phyloP scores from a whole-genome alignment of 495 filamentous ascomycete species.

The Penicillium subrubescens region DNA sequence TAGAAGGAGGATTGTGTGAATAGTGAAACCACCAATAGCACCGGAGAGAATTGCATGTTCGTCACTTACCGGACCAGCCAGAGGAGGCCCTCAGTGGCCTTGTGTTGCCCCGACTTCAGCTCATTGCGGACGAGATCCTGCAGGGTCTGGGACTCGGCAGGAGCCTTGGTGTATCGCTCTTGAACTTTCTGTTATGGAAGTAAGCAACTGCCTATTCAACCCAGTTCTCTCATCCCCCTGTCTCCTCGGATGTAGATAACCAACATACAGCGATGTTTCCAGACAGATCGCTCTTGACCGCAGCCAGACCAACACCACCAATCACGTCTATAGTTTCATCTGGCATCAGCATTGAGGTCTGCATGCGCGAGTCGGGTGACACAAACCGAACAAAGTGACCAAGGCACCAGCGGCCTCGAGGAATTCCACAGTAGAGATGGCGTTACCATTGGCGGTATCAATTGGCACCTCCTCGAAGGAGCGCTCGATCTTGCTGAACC shows the following conservation, averaged over 20 bases:
- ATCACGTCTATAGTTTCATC: conserved; percentile 63
- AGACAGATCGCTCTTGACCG: conserved; percentile 86
- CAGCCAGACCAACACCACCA: conserved; percentile 76
- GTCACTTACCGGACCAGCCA: conserved; percentile 82
- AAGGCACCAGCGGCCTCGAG: conserved; percentile 87
- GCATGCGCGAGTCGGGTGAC: conserved; percentile 7
- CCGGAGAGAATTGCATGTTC: conserved; percentile 8
- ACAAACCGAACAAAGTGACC: conserved; percentile 81
- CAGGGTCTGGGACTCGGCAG: conserved; percentile 73
- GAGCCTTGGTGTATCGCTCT: conserved; percentile 75
- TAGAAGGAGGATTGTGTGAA: conserved; percentile 5
- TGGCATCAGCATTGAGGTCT: conserved; percentile 9
- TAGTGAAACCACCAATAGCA: not conserved
- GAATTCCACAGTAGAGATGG: conserved; percentile 82
- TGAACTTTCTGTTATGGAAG: conserved; percentile 76
- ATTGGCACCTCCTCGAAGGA: conserved; percentile 83
- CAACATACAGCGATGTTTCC: conserved; percentile 84
- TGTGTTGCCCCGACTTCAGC: conserved; percentile 81
- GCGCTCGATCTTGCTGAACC: conserved; percentile 78
- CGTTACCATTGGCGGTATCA: conserved; percentile 69
- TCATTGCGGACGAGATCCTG: conserved; percentile 85
- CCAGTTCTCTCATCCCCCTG: not conserved
- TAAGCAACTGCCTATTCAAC: conserved; percentile 10
- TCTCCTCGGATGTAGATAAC: conserved; percentile 7
- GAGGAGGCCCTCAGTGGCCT: conserved; percentile 81